A percentile compares a stretch with the other conserved stretches of the same genome.
Conservation (phyloP, 1,284 basidiomycete species). For the Puccinia hordei region DNA sequence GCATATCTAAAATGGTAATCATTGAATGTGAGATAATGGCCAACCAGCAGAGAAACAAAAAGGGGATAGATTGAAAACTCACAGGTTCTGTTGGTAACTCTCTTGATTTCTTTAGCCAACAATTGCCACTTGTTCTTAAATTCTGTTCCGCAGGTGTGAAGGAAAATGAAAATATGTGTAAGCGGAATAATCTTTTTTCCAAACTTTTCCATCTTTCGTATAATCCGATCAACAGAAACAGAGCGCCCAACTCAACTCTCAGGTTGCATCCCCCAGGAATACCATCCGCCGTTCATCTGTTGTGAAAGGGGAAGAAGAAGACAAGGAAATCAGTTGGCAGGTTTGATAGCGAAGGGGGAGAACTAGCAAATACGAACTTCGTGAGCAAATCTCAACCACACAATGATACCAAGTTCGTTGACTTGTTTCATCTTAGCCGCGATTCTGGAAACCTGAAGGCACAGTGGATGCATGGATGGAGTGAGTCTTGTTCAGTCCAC, state of each 20-base stretch:
- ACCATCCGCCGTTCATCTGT: slow-evolving; percentile 35
- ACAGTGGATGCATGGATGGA: neutral
- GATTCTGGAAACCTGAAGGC: neutral
- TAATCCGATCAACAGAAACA: neutral
- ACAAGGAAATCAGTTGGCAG: neutral
- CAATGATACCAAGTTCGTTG: slow-evolving; percentile 16
- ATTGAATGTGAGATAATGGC: neutral
- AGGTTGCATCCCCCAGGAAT: slow-evolving; percentile 27
- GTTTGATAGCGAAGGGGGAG: neutral
- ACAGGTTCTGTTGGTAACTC: slow-evolving; percentile 12
- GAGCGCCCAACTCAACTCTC: slow-evolving; percentile 14
- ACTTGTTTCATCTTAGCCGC: slow-evolving; percentile 29
- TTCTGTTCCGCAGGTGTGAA: neutral
- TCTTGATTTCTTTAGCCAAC: slow-evolving; percentile 7
- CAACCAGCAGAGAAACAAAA: neutral
- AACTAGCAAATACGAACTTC: neutral
- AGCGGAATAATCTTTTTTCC: neutral
- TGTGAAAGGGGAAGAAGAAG: neutral
- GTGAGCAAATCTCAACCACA: slow-evolving; percentile 35
- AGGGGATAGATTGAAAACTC: neutral
- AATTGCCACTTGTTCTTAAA: slow-evolving; percentile 29
- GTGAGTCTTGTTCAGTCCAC: no score
- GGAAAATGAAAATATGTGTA: neutral
- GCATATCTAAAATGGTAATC: neutral
- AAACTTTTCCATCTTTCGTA: neutral